A percentile compares a stretch with the other conserved stretches of the same genome.
Evolutionary conservation across 2,329 filamentous ascomycete genomes (phyloP).

Genomic region (Dryadomyces quercivorus): DNA sequence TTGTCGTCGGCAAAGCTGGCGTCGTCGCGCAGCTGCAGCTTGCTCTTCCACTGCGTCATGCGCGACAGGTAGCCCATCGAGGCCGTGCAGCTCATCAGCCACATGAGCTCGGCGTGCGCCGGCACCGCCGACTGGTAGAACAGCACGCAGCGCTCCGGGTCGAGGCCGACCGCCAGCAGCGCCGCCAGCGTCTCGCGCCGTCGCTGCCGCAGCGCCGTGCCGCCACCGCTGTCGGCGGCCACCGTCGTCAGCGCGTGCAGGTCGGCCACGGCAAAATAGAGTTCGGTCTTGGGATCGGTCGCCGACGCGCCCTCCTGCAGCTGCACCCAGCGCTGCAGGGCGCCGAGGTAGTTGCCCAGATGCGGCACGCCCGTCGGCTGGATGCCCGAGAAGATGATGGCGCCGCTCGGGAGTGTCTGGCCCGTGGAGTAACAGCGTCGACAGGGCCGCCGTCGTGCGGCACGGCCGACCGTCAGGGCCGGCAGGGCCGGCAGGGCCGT

Average conservation of each 20-base stretch:
- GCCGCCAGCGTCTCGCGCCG: slow-evolving; percentile 67
- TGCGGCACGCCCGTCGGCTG: slow-evolving; percentile 93
- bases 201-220: slow-evolving; percentile 43
- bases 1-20: slow-evolving; percentile 44
- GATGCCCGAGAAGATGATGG: slow-evolving; percentile 83
- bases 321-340: slow-evolving; percentile 72
- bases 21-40: slow-evolving; percentile 52
- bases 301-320: slow-evolving; percentile 54
- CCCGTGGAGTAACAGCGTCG: slow-evolving; percentile 6
- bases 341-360: slow-evolving; percentile 89
- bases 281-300: slow-evolving; percentile 31
- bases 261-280: slow-evolving; percentile 84
- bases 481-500: not conserved
- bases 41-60: slow-evolving; percentile 99
- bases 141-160: slow-evolving; percentile 62
- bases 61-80: slow-evolving; percentile 86
- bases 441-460: not conserved
- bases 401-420: slow-evolving; percentile 5
- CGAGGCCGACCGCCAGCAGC: slow-evolving; percentile 71
- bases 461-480: not conserved
- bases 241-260: slow-evolving; percentile 72
- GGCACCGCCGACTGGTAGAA: slow-evolving; percentile 53
- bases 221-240: not conserved
- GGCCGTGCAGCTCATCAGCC: slow-evolving; percentile 86
- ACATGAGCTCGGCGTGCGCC: slow-evolving; percentile 85